Evolutionary conservation across 345 rosid species (phyloP).

Genomic region (Camelina neglecta): DNA sequence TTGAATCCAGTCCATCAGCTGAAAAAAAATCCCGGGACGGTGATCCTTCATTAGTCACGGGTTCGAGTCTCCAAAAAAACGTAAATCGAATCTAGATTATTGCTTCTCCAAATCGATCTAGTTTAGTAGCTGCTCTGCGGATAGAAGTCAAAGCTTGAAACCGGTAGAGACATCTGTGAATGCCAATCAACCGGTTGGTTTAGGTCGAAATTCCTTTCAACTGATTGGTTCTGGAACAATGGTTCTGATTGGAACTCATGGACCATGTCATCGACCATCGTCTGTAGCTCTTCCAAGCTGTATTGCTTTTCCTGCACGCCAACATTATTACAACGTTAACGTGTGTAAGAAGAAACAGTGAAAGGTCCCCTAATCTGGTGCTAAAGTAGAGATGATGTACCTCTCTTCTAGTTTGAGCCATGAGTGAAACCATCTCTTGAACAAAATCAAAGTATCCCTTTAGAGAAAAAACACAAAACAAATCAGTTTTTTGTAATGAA

Average conservation of each 20-base stretch:
- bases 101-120: neutral
- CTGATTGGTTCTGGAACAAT: constrained; percentile 21
- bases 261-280: constrained; percentile 85
- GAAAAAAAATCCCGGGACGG: neutral
- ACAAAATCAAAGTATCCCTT: constrained; percentile 79
- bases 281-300: constrained; percentile 85
- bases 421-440: constrained; percentile 88
- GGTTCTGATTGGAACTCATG: constrained; percentile 48
- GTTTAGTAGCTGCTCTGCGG: constrained; percentile 41
- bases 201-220: constrained; percentile 30
- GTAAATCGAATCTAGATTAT: neutral
- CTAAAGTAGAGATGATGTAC: constrained; percentile 37
- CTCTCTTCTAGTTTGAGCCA: constrained; percentile 72
- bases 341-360: neutral
- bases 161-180: constrained; percentile 36
- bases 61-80: neutral
- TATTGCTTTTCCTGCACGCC: constrained; percentile 57
- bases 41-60: neutral
- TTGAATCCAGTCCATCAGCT: neutral
- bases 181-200: constrained; percentile 40
- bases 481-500: neutral
- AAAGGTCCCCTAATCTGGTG: too few species aligned
- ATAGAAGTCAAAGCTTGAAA: constrained; percentile 24
- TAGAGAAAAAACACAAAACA: neutral
- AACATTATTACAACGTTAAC: neutral